These are phyloP conservation scores for Umbelopsis ramanniana DNA, from an alignment of 192 early-diverging fungal species.

Conservation along the genomic window DNA sequence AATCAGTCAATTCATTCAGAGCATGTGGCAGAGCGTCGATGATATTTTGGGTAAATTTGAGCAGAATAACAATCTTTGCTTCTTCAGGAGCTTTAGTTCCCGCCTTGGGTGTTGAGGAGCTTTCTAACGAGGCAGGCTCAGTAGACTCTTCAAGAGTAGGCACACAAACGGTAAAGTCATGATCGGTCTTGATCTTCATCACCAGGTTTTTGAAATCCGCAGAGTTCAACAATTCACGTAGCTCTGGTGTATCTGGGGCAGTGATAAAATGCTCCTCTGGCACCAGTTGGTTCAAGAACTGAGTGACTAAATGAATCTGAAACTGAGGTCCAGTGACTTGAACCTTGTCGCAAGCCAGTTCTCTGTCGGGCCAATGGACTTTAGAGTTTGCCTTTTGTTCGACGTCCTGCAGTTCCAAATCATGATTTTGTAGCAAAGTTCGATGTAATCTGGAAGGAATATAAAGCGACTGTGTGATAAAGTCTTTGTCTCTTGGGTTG, in stretches of 20 bases:
- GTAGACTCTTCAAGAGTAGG: constrained; percentile 20
- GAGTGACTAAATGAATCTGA: constrained; percentile 50
- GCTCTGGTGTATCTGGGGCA: constrained; percentile 41
- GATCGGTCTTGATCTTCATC: constrained; percentile 40
- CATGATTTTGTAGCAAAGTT: constrained; percentile 17
- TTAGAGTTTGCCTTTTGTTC: constrained; percentile 50
- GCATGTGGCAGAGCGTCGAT: constrained; percentile 41
- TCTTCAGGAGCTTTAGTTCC: constrained; percentile 23
- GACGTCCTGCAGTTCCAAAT: constrained; percentile 44
- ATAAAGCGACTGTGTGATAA: constrained; percentile 37
- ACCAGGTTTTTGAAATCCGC: constrained; percentile 40
- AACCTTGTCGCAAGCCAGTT: constrained; percentile 61
- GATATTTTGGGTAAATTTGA: constrained; percentile 47
- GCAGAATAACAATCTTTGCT: constrained; percentile 36
- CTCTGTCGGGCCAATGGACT: constrained; percentile 66
- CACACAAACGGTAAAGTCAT: constrained; percentile 39
- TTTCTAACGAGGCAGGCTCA: background rate
- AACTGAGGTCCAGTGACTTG: constrained; percentile 59
- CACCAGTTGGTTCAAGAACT: constrained; percentile 46
- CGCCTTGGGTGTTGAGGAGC: no score
- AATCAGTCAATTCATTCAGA: constrained; percentile 40
- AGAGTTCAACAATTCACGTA: constrained; percentile 37
- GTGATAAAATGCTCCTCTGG: constrained; percentile 45
- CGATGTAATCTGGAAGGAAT: constrained; percentile 44
- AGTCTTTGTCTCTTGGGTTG: constrained; percentile 49